Conservation (phyloP, 225 moss, liverwort and hornwort species). For the Asterella californica region DNA sequence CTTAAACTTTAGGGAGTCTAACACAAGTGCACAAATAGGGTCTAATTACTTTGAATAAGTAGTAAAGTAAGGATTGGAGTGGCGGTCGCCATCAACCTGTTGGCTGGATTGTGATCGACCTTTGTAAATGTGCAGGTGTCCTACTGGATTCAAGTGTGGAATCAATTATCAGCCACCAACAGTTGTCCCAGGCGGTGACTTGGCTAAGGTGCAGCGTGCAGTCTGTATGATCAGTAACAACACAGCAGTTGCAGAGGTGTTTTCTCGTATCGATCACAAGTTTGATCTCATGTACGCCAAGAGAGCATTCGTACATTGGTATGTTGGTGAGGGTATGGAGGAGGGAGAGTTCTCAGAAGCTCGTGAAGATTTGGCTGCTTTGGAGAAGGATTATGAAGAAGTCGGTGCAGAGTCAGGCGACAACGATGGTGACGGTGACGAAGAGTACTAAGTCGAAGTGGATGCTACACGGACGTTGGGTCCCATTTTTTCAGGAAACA, state of each 20-base stretch:
- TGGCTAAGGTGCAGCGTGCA: slow-evolving; percentile 37
- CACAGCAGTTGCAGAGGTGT: slow-evolving; percentile 34
- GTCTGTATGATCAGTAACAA: slow-evolving; percentile 38
- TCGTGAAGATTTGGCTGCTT: slow-evolving; percentile 33
- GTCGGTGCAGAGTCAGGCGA: slow-evolving; percentile 25
- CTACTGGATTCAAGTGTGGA: slow-evolving; percentile 35
- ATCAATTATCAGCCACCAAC: slow-evolving; percentile 41
- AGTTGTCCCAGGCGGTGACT: slow-evolving; percentile 32
- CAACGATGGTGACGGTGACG: slow-evolving; percentile 18
- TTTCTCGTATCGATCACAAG: slow-evolving; percentile 35
- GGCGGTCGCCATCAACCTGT: no score
- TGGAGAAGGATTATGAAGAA: slow-evolving; percentile 38
- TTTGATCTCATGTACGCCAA: slow-evolving; percentile 39
- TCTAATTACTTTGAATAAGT: no score
- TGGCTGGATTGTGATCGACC: not conserved
- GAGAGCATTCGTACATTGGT: slow-evolving; percentile 35
- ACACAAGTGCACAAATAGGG: not conserved
- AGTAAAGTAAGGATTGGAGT: no score
- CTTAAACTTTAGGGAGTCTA: not conserved
- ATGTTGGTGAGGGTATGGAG: slow-evolving; percentile 39
- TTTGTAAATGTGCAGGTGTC: slow-evolving; percentile 12
- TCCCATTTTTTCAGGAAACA: no score
- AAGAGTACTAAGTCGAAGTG: slow-evolving; percentile 15
- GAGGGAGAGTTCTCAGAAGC: slow-evolving; percentile 39
- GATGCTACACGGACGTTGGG: not conserved